Base-by-base conservation (phyloP, 768 basidiomycete species). In the Gymnopilus dilepis region DNA sequence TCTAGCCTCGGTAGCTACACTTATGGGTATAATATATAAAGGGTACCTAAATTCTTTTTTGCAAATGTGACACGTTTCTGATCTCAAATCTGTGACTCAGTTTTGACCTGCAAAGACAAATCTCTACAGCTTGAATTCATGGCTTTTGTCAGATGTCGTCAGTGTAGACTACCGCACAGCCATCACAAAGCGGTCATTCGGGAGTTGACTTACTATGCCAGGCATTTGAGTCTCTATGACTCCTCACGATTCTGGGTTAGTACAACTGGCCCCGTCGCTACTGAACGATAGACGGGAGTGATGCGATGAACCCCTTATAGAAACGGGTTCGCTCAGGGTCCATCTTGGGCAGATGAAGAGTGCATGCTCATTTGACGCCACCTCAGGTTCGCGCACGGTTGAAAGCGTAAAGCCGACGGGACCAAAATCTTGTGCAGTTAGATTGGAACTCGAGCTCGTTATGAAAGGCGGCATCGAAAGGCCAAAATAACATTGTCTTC, bases 1-100 rank as follows among this genome's bases (percentile, higher is more conserved):
- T 63, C 52, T 55, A 42, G 60, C 57, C 43, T 59, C 60, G 58
- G 48, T 64, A 64, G 50, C 38, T 60, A 34, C 26, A 61, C 65
- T 58, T 61, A 64, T 62, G 66, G 63, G 63, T 50, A 61, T 60
- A 58, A 45, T 57, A n/a, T 42, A n/a, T n/a, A n/a, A 58, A 53
- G 52, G 30, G 47, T 28, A 45, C 48, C 19, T 56, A 21, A 56
- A 61, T 7, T 40, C 56, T 59, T 67, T n/a, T 58, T 62, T 60
- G 47, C 48, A 65, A 60, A 47, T 59, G 61, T 63, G 57, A 59
- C 56, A 51, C 51, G 37, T 37, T 33, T 57, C 47, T 62, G 56
- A 41, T 22, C 17, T 33, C 40, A 38, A 43, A 33, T 56, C 48
- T 50, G 43, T 55, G 60, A 56, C 60, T 33, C 41, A 33, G 54